A percentile compares a stretch with the other conserved stretches of the same genome.
Conservation (phyloP, 2,329 filamentous ascomycete species). For the Didymella pinodella region DNA sequence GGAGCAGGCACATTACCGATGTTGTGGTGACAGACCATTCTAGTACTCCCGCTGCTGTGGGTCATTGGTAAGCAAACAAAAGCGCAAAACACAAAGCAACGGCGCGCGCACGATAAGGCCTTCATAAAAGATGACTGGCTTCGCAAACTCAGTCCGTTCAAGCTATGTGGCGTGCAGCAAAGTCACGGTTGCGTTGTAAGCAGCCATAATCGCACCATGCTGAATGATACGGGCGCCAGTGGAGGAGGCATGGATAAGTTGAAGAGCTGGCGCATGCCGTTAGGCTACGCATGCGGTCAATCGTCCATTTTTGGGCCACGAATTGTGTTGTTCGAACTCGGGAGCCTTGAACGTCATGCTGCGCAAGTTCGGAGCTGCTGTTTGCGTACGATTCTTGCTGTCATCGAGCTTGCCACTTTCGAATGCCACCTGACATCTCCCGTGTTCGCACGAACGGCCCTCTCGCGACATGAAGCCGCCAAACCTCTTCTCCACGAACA, state of each 20-base stretch:
- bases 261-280: not conserved
- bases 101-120: slow-evolving; percentile 13
- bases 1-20: slow-evolving; percentile 20
- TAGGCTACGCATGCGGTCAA: slow-evolving; percentile 1
- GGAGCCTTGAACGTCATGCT: not conserved
- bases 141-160: slow-evolving; percentile 13
- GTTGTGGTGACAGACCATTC: slow-evolving; percentile 16
- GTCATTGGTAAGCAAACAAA: slow-evolving; percentile 15
- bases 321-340: not conserved
- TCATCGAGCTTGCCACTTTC: slow-evolving; percentile 1
- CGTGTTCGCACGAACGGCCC: slow-evolving; percentile 14
- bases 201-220: slow-evolving; percentile 27
- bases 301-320: not conserved
- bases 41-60: slow-evolving; percentile 7
- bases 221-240: slow-evolving; percentile 22
- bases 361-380: slow-evolving; percentile 4
- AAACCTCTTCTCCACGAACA: slow-evolving; percentile 31
- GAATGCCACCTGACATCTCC: not conserved
- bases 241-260: slow-evolving; percentile 10
- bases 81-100: not conserved
- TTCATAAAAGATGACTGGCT: slow-evolving; percentile 13
- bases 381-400: slow-evolving; percentile 7
- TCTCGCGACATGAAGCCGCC: slow-evolving; percentile 20
- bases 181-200: slow-evolving; percentile 30
- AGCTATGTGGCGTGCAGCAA: slow-evolving; percentile 21